Evolutionary conservation across 2,329 filamentous ascomycete genomes (phyloP).

Genomic region (Pseudovirgaria hyperparasitica): DNA sequence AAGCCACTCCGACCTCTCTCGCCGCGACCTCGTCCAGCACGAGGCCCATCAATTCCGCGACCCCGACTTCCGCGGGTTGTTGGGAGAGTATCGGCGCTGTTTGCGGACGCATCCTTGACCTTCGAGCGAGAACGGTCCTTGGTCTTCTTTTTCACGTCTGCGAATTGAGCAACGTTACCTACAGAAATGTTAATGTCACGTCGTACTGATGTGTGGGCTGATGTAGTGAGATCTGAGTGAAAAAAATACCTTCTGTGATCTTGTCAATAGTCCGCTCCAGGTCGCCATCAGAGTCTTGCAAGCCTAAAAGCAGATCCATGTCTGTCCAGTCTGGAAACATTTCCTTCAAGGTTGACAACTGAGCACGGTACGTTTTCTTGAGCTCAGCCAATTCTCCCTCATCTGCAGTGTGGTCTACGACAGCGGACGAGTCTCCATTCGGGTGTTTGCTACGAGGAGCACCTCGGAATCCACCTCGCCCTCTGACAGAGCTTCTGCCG

Average conservation of each 20-base stretch:
- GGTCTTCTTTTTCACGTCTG: slow-evolving; percentile 68
- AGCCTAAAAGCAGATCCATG: slow-evolving; percentile 82
- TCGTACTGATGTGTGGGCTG: slow-evolving; percentile 2
- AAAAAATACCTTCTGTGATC: slow-evolving; percentile 59
- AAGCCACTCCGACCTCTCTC: slow-evolving; percentile 41
- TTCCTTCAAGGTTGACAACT: slow-evolving; percentile 74
- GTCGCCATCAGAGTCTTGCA: slow-evolving; percentile 75
- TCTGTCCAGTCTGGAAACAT: slow-evolving; percentile 95
- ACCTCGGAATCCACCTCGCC: slow-evolving; percentile 55
- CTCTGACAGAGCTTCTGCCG: slow-evolving; percentile 81
- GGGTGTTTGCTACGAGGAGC: slow-evolving; percentile 35
- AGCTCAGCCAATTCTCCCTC: slow-evolving; percentile 84
- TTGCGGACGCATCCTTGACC: slow-evolving; percentile 47
- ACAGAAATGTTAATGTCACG: slow-evolving; percentile 4
- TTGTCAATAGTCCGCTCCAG: slow-evolving; percentile 61
- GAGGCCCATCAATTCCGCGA: slow-evolving; percentile 47
- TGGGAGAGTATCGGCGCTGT: slow-evolving; percentile 39
- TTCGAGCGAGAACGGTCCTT: slow-evolving; percentile 64
- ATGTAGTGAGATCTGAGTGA: slow-evolving; percentile 1
- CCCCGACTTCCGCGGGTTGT: slow-evolving; percentile 22
- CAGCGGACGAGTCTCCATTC: slow-evolving; percentile 56
- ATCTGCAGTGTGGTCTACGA: slow-evolving; percentile 56
- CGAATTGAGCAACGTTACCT: slow-evolving; percentile 75
- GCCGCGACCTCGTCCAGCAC: slow-evolving; percentile 49
- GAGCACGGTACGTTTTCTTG: slow-evolving; percentile 74